Percentiles rank a stretch among this genome's conserved stretches.
Conservation (phyloP, 768 basidiomycete species). For the Agaricus subrufescens region DNA sequence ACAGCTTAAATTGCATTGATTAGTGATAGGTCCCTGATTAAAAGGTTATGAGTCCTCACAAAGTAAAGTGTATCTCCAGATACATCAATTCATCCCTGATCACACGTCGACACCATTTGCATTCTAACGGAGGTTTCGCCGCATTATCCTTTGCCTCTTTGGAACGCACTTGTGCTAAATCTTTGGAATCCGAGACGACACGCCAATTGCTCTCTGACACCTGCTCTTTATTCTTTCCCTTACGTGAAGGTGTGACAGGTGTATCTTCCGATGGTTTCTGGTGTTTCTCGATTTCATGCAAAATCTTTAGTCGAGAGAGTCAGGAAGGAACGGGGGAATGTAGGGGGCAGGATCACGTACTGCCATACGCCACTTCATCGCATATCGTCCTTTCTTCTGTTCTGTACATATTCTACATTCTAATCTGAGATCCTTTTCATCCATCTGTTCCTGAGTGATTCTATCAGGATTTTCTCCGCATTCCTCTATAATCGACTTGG, state of each 20-base stretch:
- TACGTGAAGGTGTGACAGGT: neutral
- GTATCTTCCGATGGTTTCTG: conserved; percentile 9
- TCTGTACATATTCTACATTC: conserved; percentile 25
- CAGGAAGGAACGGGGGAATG: neutral
- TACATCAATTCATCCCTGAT: too few species aligned
- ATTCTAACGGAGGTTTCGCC: neutral
- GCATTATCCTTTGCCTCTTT: neutral
- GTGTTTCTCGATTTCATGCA: conserved; percentile 24
- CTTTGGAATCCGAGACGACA: neutral
- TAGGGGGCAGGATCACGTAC: conserved; percentile 15
- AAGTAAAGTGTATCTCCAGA: too few species aligned
- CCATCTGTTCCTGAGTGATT: conserved; percentile 18
- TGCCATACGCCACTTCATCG: conserved; percentile 29
- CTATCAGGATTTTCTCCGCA: conserved; percentile 24
- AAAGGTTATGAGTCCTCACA: too few species aligned
- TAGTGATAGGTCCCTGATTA: too few species aligned
- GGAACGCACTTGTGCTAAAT: neutral
- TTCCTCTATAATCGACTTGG: conserved; percentile 17
- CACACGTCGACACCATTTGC: neutral
- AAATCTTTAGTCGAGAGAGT: conserved; percentile 14
- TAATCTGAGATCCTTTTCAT: conserved; percentile 19
- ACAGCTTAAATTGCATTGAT: too few species aligned
- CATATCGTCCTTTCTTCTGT: conserved; percentile 12
- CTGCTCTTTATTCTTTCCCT: conserved; percentile 4
- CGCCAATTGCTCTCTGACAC: conserved; percentile 4